Percentiles rank a stretch among this genome's conserved stretches.
Evolutionary conservation across 2,329 filamentous ascomycete genomes (phyloP).

Genomic region (Ascochyta fabae): DNA sequence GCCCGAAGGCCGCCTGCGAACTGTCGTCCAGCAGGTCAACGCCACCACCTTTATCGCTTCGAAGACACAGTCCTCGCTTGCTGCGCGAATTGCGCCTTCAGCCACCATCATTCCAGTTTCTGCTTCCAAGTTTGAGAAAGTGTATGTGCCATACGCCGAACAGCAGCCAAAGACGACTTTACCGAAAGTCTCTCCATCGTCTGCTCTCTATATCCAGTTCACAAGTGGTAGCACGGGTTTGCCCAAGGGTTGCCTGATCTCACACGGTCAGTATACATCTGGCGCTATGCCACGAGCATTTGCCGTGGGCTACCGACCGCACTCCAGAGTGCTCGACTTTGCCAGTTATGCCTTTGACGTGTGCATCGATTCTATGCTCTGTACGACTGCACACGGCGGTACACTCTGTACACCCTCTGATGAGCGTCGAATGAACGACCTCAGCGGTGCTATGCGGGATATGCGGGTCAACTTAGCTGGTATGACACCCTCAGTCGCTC

Average conservation of each 20-base stretch:
- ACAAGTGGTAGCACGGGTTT: constrained; percentile 47
- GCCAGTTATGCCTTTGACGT: constrained; percentile 50
- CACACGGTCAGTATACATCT: constrained; percentile 45
- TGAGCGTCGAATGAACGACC: constrained; percentile 56
- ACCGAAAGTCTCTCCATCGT: constrained; percentile 34
- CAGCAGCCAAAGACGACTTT: constrained; percentile 37
- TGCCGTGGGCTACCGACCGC: constrained; percentile 41
- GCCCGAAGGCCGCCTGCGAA: constrained; percentile 41
- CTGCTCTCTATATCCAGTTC: constrained; percentile 45
- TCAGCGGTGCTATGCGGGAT: constrained; percentile 50
- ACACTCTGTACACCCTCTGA: constrained; percentile 51
- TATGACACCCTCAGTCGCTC: constrained; percentile 48
- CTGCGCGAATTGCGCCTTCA: constrained; percentile 36
- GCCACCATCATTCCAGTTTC: constrained; percentile 45
- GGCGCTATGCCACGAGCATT: constrained; percentile 44
- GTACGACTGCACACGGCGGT: constrained; percentile 41
- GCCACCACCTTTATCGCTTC: constrained; percentile 39
- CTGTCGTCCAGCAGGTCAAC: constrained; percentile 41
- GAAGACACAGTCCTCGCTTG: constrained; percentile 37
- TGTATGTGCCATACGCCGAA: constrained; percentile 36
- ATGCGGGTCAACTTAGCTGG: constrained; percentile 44
- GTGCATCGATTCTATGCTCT: constrained; percentile 46
- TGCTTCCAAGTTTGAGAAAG: constrained; percentile 38
- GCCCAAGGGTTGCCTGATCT: constrained; percentile 46
- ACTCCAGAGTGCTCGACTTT: constrained; percentile 47